phyloP scores from a whole-genome alignment of 2,329 filamentous ascomycete genomes.

The Sclerotiophoma versabilis region DNA sequence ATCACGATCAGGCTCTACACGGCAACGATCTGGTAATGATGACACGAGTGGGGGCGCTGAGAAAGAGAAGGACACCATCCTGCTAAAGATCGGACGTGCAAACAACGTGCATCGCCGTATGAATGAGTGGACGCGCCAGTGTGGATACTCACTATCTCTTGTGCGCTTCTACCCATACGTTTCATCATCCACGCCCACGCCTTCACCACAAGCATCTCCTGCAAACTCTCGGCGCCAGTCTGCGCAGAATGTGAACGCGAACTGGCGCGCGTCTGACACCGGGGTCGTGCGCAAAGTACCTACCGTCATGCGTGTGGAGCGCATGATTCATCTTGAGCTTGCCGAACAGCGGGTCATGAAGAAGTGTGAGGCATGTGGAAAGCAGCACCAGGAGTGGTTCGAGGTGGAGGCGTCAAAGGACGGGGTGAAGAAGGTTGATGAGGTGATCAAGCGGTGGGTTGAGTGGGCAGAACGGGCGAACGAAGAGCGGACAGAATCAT shows the following conservation, averaged over 20 bases:
- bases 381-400: constrained; percentile 94
- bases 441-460: constrained; percentile 83
- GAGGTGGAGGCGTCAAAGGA: constrained; percentile 78
- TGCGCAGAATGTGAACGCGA: constrained; percentile 3
- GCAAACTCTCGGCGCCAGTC: constrained; percentile 9
- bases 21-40: constrained; percentile 27
- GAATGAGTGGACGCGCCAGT: constrained; percentile 93
- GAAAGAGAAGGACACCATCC: constrained; percentile 63
- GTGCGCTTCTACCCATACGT: constrained; percentile 92
- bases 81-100: constrained; percentile 70
- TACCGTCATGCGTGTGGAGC: constrained; percentile 86
- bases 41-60: background rate
- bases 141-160: constrained; percentile 85
- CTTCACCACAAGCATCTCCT: constrained; percentile 36
- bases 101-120: constrained; percentile 89
- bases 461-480: constrained; percentile 71
- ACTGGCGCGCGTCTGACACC: constrained; percentile 31
- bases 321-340: constrained; percentile 91
- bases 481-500: background rate
- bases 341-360: constrained; percentile 64
- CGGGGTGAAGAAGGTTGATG: constrained; percentile 72
- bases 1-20: constrained; percentile 11
- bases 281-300: constrained; percentile 71
- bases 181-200: constrained; percentile 33
- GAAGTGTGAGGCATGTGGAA: constrained; percentile 79